Conservation (phyloP, 2,329 filamentous ascomycete species). For the Epichloe sibirici region DNA sequence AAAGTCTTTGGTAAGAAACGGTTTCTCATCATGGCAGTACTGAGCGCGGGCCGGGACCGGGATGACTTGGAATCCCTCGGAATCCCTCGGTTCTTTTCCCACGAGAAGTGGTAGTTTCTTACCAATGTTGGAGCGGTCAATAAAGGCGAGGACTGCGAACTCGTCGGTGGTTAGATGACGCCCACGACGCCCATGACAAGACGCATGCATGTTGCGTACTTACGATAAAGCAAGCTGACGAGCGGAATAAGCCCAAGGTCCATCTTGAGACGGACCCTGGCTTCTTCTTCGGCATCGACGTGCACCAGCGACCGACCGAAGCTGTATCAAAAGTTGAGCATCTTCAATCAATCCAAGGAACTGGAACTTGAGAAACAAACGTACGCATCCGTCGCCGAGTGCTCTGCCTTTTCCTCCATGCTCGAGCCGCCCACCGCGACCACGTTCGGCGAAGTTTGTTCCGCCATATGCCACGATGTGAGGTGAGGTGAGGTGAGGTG, state of each 20-base stretch:
- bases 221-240: conserved; percentile 45
- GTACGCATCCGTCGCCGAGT: neutral
- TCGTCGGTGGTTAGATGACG: neutral
- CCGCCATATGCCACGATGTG: too few species aligned
- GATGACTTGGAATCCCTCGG: neutral
- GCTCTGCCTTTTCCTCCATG: neutral
- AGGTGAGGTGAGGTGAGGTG: too few species aligned
- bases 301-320: too few species aligned
- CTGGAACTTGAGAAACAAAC: neutral
- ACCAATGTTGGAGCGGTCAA: conserved; percentile 57
- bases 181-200: neutral
- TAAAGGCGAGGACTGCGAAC: conserved; percentile 30
- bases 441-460: too few species aligned
- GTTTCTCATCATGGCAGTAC: neutral
- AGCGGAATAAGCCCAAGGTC: conserved; percentile 53
- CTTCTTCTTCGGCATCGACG: conserved; percentile 43
- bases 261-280: conserved; percentile 47
- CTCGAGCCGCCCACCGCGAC: neutral
- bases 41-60: neutral
- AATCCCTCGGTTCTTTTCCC: neutral
- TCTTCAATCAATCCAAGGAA: too few species aligned
- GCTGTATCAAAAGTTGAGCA: too few species aligned
- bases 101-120: conserved; percentile 7
- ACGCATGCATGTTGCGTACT: conserved; percentile 15
- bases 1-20: neutral